Base-by-base conservation (phyloP, 192 early-diverging fungal genomes). In the Backusella mclennaniae region DNA sequence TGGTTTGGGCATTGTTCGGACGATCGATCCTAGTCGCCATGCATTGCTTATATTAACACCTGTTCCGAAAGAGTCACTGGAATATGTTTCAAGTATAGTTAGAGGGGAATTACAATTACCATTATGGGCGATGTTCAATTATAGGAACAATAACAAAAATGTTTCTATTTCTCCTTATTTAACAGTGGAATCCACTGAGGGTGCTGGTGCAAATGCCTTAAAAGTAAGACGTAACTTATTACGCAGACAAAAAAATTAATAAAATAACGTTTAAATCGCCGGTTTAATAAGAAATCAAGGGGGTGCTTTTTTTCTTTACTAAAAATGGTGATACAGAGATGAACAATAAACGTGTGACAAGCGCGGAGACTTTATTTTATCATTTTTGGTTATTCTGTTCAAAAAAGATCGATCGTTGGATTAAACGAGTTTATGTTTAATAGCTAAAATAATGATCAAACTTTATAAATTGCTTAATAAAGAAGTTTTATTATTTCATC, bases 1-100 rank as follows among this genome's bases (percentile, higher is more conserved):
- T 46, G 87, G 90, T 1, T 82, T 92, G 56, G 94, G 84, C 0
- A 80, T 95, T 23, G 87, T 94, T 53, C 85, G 94, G 15, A 85
- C 91, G 0, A 89, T 94, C 38, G 88, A 93, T 74, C 87, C 89
- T 6, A 52, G 77, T 1, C 81, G 81, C 5, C 87, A 86, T 26
- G 74, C 76, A 6, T 73, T 93, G 4, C 84, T 92, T 46, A 74
- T 95, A 36, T 53, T 95, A 74, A 85, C 93, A 66, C 76, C 85
- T 52, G 63, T 90, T 3, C 73, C 85, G 4, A 49, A 21, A 49
- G 17, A 23, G n/a, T 31, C 70, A 7, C 63, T 74, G 1, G 71
- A 76, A 4, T 80, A 68, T 2, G 84, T 83, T 0, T 85, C 80
- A 63, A 78, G 79, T 1, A 72, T 91, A 36, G 82, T 91, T 1